These are phyloP conservation scores for Isatis tinctoria DNA, from an alignment of 345 rosid species.

Conservation along the genomic window DNA sequence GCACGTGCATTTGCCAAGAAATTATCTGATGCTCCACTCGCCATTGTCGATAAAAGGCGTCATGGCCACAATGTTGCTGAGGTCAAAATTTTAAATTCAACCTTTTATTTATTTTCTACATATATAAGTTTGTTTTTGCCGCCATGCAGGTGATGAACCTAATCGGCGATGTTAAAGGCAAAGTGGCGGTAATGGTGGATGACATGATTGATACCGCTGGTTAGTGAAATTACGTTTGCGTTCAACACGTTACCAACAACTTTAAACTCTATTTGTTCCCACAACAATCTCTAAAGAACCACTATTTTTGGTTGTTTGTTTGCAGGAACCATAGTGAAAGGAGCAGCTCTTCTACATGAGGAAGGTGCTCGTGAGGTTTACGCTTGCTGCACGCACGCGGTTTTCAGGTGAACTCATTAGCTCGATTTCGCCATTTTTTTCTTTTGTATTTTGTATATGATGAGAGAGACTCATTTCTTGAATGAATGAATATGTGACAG, in stretches of 20 bases:
- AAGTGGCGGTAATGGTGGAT: conserved; percentile 98
- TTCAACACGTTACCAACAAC: background rate
- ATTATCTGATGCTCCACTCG: conserved; percentile 94
- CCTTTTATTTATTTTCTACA: background rate
- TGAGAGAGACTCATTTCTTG: background rate
- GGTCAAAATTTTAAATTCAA: conserved; percentile 34
- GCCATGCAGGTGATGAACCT: conserved; percentile 81
- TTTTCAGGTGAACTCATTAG: conserved; percentile 61
- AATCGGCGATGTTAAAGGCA: conserved; percentile 95
- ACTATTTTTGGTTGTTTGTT: background rate
- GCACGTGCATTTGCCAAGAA: conserved; percentile 98
- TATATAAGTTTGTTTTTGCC: background rate
- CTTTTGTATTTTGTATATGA: background rate
- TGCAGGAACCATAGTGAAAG: conserved; percentile 87
- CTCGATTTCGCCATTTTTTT: background rate
- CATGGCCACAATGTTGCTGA: conserved; percentile 99
- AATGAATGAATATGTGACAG: conserved; percentile 31
- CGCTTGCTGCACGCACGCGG: conserved; percentile 95
- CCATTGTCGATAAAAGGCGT: conserved; percentile 98
- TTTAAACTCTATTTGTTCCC: background rate
- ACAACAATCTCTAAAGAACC: background rate
- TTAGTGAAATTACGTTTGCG: conserved; percentile 33
- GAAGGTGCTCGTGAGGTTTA: conserved; percentile 98
- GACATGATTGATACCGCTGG: conserved; percentile 99
- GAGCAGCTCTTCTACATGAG: conserved; percentile 91